Evolutionary conservation across 1,284 basidiomycete genomes (phyloP), one percentile per base, ranked within the genome.

Genomic region (Veloboletus limbatus): DNA sequence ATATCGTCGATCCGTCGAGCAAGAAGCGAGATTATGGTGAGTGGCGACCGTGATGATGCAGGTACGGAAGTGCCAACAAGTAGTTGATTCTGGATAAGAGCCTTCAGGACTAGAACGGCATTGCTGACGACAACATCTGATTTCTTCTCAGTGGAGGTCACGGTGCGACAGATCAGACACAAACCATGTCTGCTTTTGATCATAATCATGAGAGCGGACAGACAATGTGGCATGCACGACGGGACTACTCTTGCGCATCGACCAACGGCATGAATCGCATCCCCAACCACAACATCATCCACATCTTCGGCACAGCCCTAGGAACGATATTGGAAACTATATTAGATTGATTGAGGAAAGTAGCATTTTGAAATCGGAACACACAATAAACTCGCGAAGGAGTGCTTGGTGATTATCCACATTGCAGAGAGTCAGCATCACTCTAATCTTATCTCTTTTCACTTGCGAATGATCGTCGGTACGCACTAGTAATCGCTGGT

Each of bases 51-150:
- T 1, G 72, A 68, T 27, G 71, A 51, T 9, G 36, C 26, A 7
- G 47, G 26, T 22, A 42, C 27, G 3, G 51, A 48, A 31, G 51
- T 8, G 14, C 45, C 51, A 27, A 25, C 37, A 27, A 64, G 56
- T 25, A 84, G 72, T 48, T 83, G 83, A 31, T 71, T 70, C 53
- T 92, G 86, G 14, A 97, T 82, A 14, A 97, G 78, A 8, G 82
- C 76, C 65, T 93, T 93, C 36, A 96, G 76, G 7, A 92, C 90
- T 34, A 93, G 71, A 30, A 96, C 85, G 0, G 92, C 83, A 47
- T 79, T 84, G 48, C 82, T 81, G 34, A 92, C 85, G 17, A 90
- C 78, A 3, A 74, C 30, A 33, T 63, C 60, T 63, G 11, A 22
- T 37, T 11, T 11, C 17, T 31, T 26, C 26, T 62, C 25, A 40